Base-by-base conservation (phyloP, 2,329 filamentous ascomycete species). In the Mariannaea sp. region DNA sequence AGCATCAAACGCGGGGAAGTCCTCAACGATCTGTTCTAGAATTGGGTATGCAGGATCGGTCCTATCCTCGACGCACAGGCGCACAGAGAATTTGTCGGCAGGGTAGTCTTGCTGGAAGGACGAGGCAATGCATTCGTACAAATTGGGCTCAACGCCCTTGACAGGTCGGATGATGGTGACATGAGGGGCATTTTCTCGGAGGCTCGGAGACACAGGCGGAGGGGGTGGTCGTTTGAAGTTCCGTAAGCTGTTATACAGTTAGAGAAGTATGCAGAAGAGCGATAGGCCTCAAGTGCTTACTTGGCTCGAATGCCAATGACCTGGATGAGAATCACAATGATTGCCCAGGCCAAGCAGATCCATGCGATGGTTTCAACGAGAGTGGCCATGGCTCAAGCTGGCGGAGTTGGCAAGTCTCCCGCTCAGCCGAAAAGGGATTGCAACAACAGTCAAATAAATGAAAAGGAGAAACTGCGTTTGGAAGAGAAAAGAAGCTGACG, bases 161-260 rank as follows among this genome's bases (percentile, higher is more conserved):
- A 96, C 87, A 0, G 94, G 95, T 2, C 94, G 89, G 62, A 99
- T 92, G 56, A 96, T 82, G 26, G 94, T 97, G 65, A 99, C 81
- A 74, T 90, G 86, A 13, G 92, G 93, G 3, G 91, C 78, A 60
- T 80, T 70, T 33, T 74, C 66, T 4, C 73, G 71, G 1, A 86
- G 72, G 1, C 70, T 71, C 2, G 83, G 73, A 3, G 83, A 84
- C 13, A 80, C 68, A 5, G 82, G 75, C 5, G 76, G 71, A n/a
- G 69, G 66, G 2, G 79, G 79, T 3, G 72, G 75, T 2, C 70
- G 72, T 0, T 81, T 82, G 68, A 82, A 84, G 62, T 78, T 70
- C 35, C 76, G 77, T 62, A 82, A 81, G 57, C 84, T 76, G 44
- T 41, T 1, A 26, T 20, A 32, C 29, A 12, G 49, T 55, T 39